phyloP scores from a whole-genome alignment of 164 flowering plant genomes.

The Stephania cephalantha region DNA sequence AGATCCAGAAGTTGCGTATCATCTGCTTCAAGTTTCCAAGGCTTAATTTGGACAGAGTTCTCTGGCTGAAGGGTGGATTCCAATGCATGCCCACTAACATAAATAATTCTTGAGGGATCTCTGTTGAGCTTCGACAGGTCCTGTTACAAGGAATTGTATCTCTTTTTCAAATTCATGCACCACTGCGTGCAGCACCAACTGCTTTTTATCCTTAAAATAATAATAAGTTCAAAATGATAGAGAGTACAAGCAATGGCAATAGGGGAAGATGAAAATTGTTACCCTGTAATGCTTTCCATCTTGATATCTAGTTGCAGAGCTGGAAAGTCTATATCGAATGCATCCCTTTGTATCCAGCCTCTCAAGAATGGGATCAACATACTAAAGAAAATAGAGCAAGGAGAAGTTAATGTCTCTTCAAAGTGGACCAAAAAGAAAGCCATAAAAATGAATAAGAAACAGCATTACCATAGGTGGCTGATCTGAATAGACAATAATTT shows the following conservation, averaged over 20 bases:
- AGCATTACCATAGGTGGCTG: slow-evolving; percentile 55
- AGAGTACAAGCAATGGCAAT: background rate
- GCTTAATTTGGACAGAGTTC: slow-evolving; percentile 61
- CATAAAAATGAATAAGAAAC: background rate
- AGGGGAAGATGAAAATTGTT: slow-evolving; percentile 7
- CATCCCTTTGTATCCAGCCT: slow-evolving; percentile 64
- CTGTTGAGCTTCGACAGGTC: slow-evolving; percentile 85
- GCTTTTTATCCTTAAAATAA: background rate
- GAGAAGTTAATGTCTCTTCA: background rate
- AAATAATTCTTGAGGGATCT: slow-evolving; percentile 69
- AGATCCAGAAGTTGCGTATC: slow-evolving; percentile 83
- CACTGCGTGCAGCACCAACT: background rate
- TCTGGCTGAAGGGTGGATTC: slow-evolving; percentile 81
- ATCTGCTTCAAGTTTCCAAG: slow-evolving; percentile 65
- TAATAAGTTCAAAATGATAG: background rate
- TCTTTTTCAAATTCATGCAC: background rate
- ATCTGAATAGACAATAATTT: slow-evolving; percentile 82
- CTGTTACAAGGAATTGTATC: slow-evolving; percentile 31
- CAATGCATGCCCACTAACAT: slow-evolving; percentile 74
- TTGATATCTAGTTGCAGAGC: slow-evolving; percentile 72
- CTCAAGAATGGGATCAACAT: slow-evolving; percentile 77
- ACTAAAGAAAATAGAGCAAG: slow-evolving; percentile 32
- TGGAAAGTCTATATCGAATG: slow-evolving; percentile 60
- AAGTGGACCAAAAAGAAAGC: background rate
- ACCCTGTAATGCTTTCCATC: slow-evolving; percentile 87